Evolutionary conservation across 2,329 filamentous ascomycete species (phyloP).

Genomic region (Epichloe amarillans): DNA sequence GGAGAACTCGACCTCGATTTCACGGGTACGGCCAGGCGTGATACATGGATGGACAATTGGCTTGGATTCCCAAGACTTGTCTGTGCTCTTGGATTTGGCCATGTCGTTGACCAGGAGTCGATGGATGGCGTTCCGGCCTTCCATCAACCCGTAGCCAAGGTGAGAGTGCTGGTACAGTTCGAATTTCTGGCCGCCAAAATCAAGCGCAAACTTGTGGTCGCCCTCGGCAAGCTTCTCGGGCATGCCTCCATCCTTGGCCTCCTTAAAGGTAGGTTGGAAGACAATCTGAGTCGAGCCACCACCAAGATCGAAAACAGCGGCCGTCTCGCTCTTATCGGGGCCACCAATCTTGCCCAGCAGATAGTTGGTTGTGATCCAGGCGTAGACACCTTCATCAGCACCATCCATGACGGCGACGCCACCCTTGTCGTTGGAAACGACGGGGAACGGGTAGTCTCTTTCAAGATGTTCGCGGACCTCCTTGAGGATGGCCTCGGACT

Average conservation of each 20-base stretch:
- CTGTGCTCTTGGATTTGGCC: slow-evolving; percentile 45
- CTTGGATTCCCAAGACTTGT: slow-evolving; percentile 53
- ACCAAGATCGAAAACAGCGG: slow-evolving; percentile 89
- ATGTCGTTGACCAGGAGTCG: slow-evolving; percentile 59
- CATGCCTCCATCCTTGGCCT: slow-evolving; percentile 59
- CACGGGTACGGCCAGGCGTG: slow-evolving; percentile 61
- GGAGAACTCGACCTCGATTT: slow-evolving; percentile 59
- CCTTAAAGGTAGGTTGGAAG: slow-evolving; percentile 87
- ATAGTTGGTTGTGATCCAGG: slow-evolving; percentile 99
- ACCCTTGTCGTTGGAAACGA: slow-evolving; percentile 70
- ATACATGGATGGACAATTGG: slow-evolving; percentile 79
- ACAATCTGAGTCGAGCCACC: slow-evolving; percentile 98
- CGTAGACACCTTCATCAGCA: slow-evolving; percentile 92
- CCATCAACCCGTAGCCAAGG: slow-evolving; percentile 92
- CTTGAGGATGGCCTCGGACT: slow-evolving; percentile 71
- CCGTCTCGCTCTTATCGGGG: slow-evolving; percentile 78
- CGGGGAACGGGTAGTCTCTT: slow-evolving; percentile 83
- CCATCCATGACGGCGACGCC: slow-evolving; percentile 97
- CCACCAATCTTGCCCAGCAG: slow-evolving; percentile 94
- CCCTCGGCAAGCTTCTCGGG: slow-evolving; percentile 75
- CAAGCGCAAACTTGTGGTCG: slow-evolving; percentile 89
- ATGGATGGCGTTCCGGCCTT: slow-evolving; percentile 79
- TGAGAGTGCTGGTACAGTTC: slow-evolving; percentile 97
- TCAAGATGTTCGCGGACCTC: slow-evolving; percentile 77
- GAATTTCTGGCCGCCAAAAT: slow-evolving; percentile 83